Percentiles rank a stretch among this genome's conserved stretches.
phyloP scores from a whole-genome alignment of 106 monocot species.

The Posidonia australis region DNA sequence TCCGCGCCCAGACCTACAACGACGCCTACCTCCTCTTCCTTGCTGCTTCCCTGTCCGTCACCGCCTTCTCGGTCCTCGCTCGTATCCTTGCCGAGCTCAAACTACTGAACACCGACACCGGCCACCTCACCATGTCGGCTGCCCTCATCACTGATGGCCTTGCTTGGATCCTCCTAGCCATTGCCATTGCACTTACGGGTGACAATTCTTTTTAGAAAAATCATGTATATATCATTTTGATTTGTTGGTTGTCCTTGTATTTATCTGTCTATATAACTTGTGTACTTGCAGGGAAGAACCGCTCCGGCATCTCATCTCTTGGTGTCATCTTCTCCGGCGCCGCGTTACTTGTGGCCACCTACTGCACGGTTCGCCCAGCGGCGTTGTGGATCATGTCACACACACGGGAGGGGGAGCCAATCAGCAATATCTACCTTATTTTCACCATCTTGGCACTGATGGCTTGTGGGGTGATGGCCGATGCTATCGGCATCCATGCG shows the following conservation, averaged over 20 bases:
- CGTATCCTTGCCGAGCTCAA: constrained; percentile 89
- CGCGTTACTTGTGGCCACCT: constrained; percentile 35
- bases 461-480: constrained; percentile 43
- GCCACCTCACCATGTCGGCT: constrained; percentile 67
- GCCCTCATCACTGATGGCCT: constrained; percentile 76
- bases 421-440: constrained; percentile 3
- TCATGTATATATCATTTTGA: neutral
- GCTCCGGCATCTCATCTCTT: neutral
- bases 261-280: neutral
- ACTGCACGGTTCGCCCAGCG: constrained; percentile 29
- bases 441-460: constrained; percentile 21
- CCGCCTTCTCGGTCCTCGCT: constrained; percentile 86
- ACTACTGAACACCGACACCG: constrained; percentile 53
- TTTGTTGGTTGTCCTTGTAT: neutral
- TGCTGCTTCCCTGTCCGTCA: constrained; percentile 79
- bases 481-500: constrained; percentile 73
- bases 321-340: constrained; percentile 43
- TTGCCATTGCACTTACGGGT: constrained; percentile 68
- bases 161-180: constrained; percentile 77
- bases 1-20: constrained; percentile 29
- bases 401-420: constrained; percentile 37
- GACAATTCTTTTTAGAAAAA: neutral
- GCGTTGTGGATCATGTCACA: constrained; percentile 44
- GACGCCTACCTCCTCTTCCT: constrained; percentile 56
- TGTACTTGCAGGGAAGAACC: neutral